Conservation (phyloP, 768 basidiomycete genomes). For the Strobilomyces echinocephalus region DNA sequence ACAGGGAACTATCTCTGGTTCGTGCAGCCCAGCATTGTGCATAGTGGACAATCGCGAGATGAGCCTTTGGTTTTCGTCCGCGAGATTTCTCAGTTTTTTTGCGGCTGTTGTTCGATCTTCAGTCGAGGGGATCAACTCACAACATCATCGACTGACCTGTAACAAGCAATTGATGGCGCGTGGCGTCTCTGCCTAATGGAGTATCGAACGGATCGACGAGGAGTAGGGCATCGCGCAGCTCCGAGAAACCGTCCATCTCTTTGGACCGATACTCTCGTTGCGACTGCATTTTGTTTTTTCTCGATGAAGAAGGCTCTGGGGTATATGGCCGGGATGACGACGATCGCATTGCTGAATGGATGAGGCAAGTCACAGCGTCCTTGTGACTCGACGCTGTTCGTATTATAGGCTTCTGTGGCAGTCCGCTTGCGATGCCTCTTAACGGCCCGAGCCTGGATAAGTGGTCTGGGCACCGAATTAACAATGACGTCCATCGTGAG, state of each 20-base stretch:
- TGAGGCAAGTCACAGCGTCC: constrained; percentile 9
- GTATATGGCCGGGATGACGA: constrained; percentile 8
- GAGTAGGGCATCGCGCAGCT: constrained; percentile 24
- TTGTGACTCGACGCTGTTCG: not conserved
- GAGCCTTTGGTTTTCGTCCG: constrained; percentile 23
- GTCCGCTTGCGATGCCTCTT: constrained; percentile 1
- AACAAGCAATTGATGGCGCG: constrained; percentile 27
- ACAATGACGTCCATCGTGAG: not conserved
- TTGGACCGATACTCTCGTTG: constrained; percentile 29
- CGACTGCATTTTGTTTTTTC: constrained; percentile 24
- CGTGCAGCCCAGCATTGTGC: not conserved
- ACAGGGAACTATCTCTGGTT: not conserved
- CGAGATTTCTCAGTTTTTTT: constrained; percentile 42
- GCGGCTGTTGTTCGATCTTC: constrained; percentile 32
- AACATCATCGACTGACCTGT: constrained; percentile 14
- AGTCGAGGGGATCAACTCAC: not conserved
- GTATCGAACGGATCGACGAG: constrained; percentile 22
- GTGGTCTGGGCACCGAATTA: not conserved
- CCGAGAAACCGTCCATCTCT: constrained; percentile 29
- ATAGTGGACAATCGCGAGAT: constrained; percentile 11
- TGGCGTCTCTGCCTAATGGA: constrained; percentile 24
- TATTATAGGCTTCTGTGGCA: constrained; percentile 13
- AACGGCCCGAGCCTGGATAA: not conserved
- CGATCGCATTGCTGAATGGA: constrained; percentile 11
- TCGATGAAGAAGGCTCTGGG: constrained; percentile 7